phyloP scores from a whole-genome alignment of 108 stramenopile species.

The Nannochloropsis granulata region DNA sequence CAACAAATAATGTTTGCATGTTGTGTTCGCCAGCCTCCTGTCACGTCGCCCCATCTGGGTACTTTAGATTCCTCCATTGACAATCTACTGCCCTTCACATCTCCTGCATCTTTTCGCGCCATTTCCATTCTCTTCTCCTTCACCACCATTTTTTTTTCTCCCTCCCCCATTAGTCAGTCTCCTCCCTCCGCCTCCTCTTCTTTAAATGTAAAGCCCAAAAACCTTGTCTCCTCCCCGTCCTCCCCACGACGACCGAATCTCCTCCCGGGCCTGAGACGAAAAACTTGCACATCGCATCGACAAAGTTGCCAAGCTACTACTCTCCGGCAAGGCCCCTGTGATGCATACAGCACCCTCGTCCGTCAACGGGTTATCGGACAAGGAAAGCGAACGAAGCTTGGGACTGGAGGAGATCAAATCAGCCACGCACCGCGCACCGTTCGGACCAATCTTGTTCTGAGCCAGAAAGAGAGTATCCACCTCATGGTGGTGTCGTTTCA shows the following conservation, averaged over 20 bases:
- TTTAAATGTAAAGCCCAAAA: neutral
- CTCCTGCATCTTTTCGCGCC: too few species aligned
- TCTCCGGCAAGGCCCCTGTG: neutral
- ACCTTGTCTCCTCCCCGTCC: neutral
- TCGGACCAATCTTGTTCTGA: neutral
- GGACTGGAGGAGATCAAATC: neutral
- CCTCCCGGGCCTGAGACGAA: neutral
- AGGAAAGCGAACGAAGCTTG: neutral
- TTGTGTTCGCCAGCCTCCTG: too few species aligned
- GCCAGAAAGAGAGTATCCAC: neutral
- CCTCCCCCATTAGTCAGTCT: too few species aligned
- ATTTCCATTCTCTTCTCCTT: too few species aligned
- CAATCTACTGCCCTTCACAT: too few species aligned
- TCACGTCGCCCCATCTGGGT: too few species aligned
- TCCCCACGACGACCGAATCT: neutral
- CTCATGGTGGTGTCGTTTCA: neutral
- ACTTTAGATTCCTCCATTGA: too few species aligned
- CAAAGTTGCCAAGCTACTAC: neutral
- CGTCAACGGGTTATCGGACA: neutral
- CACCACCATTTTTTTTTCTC: too few species aligned
- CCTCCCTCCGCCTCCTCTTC: neutral
- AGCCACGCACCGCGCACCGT: neutral
- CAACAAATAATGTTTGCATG: too few species aligned
- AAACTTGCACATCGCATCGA: neutral
- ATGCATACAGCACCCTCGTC: neutral